Conservation (phyloP, 306 rosid species). For the Albizia julibrissin region DNA sequence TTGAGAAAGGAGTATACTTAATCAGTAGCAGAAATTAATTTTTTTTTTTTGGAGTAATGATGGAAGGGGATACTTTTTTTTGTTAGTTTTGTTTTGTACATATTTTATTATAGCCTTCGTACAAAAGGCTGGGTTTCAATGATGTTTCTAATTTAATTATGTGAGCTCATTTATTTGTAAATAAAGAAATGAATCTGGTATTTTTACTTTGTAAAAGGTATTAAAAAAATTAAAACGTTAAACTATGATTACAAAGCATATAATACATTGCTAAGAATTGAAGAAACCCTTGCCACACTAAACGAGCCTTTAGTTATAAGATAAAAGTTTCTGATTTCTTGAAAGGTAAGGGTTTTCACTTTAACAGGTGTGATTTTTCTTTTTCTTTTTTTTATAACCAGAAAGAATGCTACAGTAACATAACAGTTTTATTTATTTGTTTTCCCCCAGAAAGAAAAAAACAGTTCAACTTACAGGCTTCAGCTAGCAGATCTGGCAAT, state of each 20-base stretch:
- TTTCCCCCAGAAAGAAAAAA: background rate
- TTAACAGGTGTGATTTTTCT: background rate
- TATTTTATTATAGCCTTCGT: background rate
- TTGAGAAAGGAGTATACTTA: background rate
- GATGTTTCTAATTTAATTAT: background rate
- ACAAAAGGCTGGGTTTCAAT: background rate
- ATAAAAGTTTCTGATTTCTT: background rate
- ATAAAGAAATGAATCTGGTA: background rate
- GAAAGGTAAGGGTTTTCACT: background rate
- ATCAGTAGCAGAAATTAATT: background rate
- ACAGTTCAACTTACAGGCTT: conserved; percentile 25
- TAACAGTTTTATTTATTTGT: background rate
- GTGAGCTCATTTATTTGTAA: background rate
- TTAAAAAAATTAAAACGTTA: background rate
- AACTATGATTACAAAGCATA: background rate
- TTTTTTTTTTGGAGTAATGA: background rate
- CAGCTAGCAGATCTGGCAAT: conserved; percentile 40
- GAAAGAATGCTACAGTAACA: background rate
- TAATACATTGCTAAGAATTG: background rate
- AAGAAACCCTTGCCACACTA: background rate
- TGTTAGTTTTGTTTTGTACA: background rate
- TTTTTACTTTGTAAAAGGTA: background rate
- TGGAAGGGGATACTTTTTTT: background rate
- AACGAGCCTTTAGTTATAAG: background rate
- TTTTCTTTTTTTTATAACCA: background rate